phyloP scores from a whole-genome alignment of 2,329 filamentous ascomycete genomes.

The Paracoccidioides lutzii region DNA sequence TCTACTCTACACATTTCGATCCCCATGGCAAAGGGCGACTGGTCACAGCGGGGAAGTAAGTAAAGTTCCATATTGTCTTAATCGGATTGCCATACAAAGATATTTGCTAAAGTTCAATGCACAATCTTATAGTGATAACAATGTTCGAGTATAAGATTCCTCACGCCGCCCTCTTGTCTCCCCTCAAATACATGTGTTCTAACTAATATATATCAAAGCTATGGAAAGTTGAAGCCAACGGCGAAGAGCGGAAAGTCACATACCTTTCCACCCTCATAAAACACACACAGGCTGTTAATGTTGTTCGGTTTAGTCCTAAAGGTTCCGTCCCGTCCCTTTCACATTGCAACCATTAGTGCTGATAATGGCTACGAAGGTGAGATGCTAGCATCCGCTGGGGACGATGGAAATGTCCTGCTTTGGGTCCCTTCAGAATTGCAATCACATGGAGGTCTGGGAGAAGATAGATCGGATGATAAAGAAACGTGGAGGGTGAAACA shows the following conservation, averaged over 20 bases:
- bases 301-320: constrained; percentile 89
- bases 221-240: constrained; percentile 78
- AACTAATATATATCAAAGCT: constrained; percentile 44
- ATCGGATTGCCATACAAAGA: background rate
- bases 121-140: constrained; percentile 52
- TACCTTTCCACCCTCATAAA: constrained; percentile 86
- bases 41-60: constrained; percentile 72
- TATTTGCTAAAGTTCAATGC: constrained; percentile 6
- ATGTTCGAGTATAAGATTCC: constrained; percentile 62
- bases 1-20: constrained; percentile 97
- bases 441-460: constrained; percentile 56
- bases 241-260: constrained; percentile 76
- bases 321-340: constrained; percentile 38
- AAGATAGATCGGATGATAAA: constrained; percentile 80
- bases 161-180: constrained; percentile 11
- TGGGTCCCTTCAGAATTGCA: constrained; percentile 82
- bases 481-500: constrained; percentile 95
- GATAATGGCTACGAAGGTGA: constrained; percentile 50
- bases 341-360: background rate
- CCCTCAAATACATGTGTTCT: constrained; percentile 7
- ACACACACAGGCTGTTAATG: constrained; percentile 95
- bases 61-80: constrained; percentile 5
- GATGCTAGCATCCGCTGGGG: constrained; percentile 83
- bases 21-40: constrained; percentile 80
- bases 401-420: constrained; percentile 91